A percentile compares a stretch with the other conserved stretches of the same genome.
Conservation (phyloP, 208 protist species). For the Acanthamoeba triangularis region DNA sequence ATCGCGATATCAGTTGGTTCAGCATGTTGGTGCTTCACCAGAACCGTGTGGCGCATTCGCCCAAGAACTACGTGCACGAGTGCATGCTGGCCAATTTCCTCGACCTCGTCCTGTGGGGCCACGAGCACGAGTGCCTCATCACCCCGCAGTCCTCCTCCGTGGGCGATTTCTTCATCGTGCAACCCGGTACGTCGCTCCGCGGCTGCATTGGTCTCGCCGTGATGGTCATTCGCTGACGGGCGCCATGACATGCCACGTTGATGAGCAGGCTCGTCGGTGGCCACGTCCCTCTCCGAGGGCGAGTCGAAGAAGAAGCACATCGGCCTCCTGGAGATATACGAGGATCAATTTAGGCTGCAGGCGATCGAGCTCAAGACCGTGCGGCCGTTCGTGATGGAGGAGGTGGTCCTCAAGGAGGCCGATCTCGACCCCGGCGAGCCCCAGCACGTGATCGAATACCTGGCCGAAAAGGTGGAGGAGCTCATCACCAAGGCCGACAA, state of each 20-base stretch:
- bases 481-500: conserved; percentile 84
- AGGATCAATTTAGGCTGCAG: conserved; percentile 91
- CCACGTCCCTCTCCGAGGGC: conserved; percentile 95
- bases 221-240: neutral
- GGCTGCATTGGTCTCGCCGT: neutral
- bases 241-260: neutral
- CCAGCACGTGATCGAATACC: conserved; percentile 81
- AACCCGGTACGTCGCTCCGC: conserved; percentile 93
- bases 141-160: conserved; percentile 88
- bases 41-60: conserved; percentile 93
- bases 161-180: conserved; percentile 95
- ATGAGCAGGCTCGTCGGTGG: conserved; percentile 93
- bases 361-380: conserved; percentile 94
- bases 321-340: conserved; percentile 87
- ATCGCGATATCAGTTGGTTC: conserved; percentile 94
- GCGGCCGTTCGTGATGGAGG: conserved; percentile 95
- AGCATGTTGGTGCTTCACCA: conserved; percentile 99
- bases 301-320: conserved; percentile 97
- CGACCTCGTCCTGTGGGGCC: conserved; percentile 99
- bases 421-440: conserved; percentile 81
- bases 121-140: conserved; percentile 99
- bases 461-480: conserved; percentile 85
- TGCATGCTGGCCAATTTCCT: conserved; percentile 96
- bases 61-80: conserved; percentile 96
- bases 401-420: conserved; percentile 72